These are phyloP conservation scores for Pigoraptor vietnamica DNA, from an alignment of 78 protist species.

Conservation along the genomic window DNA sequence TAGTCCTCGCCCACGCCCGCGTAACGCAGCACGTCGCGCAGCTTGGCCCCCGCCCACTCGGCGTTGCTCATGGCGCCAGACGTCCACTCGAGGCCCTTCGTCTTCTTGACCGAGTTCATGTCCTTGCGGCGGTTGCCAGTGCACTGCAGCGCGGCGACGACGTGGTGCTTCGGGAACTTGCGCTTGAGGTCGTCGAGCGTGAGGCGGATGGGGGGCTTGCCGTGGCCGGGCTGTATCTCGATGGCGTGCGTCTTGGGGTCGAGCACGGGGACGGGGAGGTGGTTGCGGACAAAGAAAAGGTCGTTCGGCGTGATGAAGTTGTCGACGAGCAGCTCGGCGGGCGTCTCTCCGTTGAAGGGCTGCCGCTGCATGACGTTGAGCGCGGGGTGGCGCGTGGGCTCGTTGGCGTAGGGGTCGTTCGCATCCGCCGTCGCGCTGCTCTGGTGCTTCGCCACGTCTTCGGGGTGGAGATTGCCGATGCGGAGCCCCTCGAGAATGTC, in stretches of 20 bases:
- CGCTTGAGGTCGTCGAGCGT: constrained; percentile 56
- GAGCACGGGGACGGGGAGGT: constrained; percentile 75
- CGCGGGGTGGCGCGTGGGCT: constrained; percentile 11
- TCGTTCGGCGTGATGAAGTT: constrained; percentile 64
- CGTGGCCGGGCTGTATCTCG: constrained; percentile 7
- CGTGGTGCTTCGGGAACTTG: background rate
- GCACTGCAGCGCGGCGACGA: constrained; percentile 37
- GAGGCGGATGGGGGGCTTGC: constrained; percentile 31
- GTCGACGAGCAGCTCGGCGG: constrained; percentile 30
- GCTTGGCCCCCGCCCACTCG: constrained; percentile 47
- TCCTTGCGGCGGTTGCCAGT: constrained; percentile 63
- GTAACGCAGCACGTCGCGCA: background rate
- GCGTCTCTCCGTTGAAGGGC: constrained; percentile 81
- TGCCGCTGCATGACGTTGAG: background rate
- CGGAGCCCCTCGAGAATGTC: background rate
- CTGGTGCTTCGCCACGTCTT: background rate
- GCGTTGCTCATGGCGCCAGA: constrained; percentile 52
- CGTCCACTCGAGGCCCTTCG: constrained; percentile 46
- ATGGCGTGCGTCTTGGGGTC: constrained; percentile 14
- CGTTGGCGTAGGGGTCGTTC: constrained; percentile 13
- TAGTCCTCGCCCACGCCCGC: background rate
- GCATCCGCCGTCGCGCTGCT: background rate
- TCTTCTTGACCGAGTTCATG: background rate
- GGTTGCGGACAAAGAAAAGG: constrained; percentile 72
- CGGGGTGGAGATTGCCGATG: background rate